These are phyloP conservation scores for Periconia sp. DNA, from an alignment of 2,329 filamentous ascomycete genomes.

Conservation along the genomic window DNA sequence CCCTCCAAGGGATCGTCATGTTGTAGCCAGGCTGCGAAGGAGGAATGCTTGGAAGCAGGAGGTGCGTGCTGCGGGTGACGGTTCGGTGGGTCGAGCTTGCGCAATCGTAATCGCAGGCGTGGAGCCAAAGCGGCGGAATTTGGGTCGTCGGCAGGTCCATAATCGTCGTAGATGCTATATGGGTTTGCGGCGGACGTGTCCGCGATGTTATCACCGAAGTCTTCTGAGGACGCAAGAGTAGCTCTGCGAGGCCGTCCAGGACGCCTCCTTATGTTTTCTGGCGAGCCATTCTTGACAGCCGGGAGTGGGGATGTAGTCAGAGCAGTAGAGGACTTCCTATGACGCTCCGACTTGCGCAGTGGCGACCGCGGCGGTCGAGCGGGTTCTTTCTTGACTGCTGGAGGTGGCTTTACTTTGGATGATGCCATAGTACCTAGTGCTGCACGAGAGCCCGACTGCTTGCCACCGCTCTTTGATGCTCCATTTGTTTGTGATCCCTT, in stretches of 20 bases:
- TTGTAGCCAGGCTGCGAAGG: conserved; percentile 70
- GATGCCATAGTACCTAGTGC: conserved; percentile 17
- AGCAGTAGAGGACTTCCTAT: conserved; percentile 28
- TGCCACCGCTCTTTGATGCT: conserved; percentile 24
- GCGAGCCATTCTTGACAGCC: conserved; percentile 18
- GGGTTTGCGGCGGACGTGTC: conserved; percentile 19
- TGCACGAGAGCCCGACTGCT: conserved; percentile 29
- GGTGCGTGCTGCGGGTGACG: conserved; percentile 60
- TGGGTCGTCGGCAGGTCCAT: conserved; percentile 23
- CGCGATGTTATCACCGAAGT: conserved; percentile 14
- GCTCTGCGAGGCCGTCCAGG: conserved; percentile 28
- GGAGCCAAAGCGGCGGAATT: conserved; percentile 30
- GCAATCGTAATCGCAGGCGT: conserved; percentile 57
- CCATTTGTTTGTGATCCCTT: conserved; percentile 39
- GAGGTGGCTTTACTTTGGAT: conserved; percentile 24
- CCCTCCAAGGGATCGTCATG: conserved; percentile 56
- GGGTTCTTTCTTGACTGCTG: conserved; percentile 29
- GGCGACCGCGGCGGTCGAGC: conserved; percentile 26
- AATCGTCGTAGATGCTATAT: conserved; percentile 26
- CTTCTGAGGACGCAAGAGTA: conserved; percentile 23
- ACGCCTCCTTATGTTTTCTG: conserved; percentile 27
- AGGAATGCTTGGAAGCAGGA: conserved; percentile 53
- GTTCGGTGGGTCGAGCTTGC: conserved; percentile 56
- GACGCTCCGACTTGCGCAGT: conserved; percentile 43
- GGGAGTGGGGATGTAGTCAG: conserved; percentile 24